Evolutionary conservation across 805 yeast genomes (phyloP).

Genomic region (Metschnikowia cerradonensis): DNA sequence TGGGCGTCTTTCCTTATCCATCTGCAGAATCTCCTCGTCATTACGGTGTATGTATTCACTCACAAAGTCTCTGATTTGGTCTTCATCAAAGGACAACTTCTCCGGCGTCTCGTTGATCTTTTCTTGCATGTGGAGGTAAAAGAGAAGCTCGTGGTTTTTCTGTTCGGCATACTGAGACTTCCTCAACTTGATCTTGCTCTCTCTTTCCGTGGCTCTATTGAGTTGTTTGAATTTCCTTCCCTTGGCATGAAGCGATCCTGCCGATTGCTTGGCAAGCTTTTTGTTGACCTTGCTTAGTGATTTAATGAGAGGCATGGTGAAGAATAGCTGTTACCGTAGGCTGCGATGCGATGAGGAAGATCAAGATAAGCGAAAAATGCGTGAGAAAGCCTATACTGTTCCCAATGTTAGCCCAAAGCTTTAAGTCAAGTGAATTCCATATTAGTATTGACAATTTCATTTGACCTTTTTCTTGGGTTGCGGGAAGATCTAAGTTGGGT

Average conservation of each 20-base stretch:
- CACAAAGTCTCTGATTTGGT: conserved; percentile 59
- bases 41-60: conserved; percentile 63
- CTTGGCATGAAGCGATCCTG: conserved; percentile 70
- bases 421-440: not conserved
- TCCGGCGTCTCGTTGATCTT: conserved; percentile 28
- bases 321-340: not conserved
- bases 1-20: conserved; percentile 66
- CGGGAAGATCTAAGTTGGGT: not conserved
- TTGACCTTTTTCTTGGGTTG: not conserved
- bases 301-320: conserved; percentile 63
- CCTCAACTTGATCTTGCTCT: conserved; percentile 59
- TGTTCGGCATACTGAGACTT: conserved; percentile 56
- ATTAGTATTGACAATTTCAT: not conserved
- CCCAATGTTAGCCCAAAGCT: not conserved
- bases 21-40: conserved; percentile 67
- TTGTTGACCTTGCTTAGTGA: conserved; percentile 63
- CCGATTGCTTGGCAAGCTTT: conserved; percentile 47
- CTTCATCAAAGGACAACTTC: conserved; percentile 40
- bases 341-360: conserved; percentile 5
- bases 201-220: conserved; percentile 83
- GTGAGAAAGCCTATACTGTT: not conserved
- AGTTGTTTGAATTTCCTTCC: conserved; percentile 86
- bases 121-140: conserved; percentile 57
- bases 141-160: conserved; percentile 55
- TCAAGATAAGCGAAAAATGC: conserved; percentile 4